Conservation (phyloP, 345 rosid species). For the Gossypium herbaceum region DNA sequence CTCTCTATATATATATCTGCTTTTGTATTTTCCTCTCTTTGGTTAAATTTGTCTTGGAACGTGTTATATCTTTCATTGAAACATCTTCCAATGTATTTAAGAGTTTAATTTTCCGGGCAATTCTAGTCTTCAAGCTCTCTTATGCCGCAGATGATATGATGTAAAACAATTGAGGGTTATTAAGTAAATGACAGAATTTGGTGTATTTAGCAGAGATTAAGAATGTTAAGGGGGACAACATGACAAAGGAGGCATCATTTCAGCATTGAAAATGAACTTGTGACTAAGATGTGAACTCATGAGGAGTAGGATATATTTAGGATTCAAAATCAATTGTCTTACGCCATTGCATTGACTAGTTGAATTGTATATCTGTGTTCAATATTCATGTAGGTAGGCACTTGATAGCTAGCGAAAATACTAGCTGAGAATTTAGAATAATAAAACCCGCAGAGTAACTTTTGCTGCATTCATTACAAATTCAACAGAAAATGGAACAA, state of each 20-base stretch:
- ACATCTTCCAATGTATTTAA: not conserved
- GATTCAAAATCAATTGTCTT: too few species aligned
- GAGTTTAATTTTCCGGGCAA: not conserved
- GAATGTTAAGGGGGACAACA: not conserved
- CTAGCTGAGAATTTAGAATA: constrained; percentile 29
- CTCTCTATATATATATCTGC: not conserved
- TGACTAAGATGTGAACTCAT: too few species aligned
- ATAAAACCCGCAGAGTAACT: constrained; percentile 42
- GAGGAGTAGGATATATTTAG: too few species aligned
- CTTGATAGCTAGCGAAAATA: too few species aligned
- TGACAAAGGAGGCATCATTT: not conserved
- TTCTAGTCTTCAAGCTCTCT: not conserved
- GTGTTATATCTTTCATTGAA: not conserved
- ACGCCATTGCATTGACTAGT: too few species aligned
- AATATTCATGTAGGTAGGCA: too few species aligned
- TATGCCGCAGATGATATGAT: not conserved
- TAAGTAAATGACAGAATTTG: not conserved
- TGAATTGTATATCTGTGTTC: too few species aligned
- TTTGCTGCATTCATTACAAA: constrained; percentile 38
- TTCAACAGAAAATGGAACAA: not conserved
- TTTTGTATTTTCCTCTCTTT: not conserved
- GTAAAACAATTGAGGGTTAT: not conserved
- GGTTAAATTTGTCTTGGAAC: not conserved
- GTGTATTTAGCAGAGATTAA: not conserved
- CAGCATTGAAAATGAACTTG: not conserved